Evolutionary conservation across 2,329 filamentous ascomycete species (phyloP), one percentile per base, ranked within the genome.

Genomic region (Byssothecium circinans): DNA sequence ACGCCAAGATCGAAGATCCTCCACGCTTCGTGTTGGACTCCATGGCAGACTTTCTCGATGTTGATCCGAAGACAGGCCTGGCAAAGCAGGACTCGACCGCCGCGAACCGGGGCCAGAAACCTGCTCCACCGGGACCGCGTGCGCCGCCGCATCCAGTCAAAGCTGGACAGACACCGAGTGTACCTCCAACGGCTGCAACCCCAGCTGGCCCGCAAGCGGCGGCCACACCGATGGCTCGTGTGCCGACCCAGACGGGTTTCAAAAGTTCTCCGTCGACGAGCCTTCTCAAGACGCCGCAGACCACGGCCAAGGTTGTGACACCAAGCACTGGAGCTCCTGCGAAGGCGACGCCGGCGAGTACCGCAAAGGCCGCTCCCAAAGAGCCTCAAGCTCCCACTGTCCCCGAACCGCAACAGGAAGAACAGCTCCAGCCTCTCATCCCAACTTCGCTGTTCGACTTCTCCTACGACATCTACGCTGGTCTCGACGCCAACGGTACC

Each of bases 11-110:
- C 30, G 78, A 75, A 4, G 74, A 85, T 60, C 77, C 81, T 25
- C 67, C 84, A 23, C 72, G 77, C n/a, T 86, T 78, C 60, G 75
- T 79, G 20, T 56, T 84, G 6, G 77, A 81, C 6, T 78, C 75
- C 34, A 73, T 81, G 52, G 75, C 75, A 12, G 74, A 73, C 12
- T 75, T 72, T 32, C 66, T 83, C n/a, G 76, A 81, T 39, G 65
- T 76, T 43, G 74, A 79, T 41, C 71, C 73, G 40, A 74, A 73
- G 54, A 70, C 65, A 27, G 74, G 74, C 47, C 58, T 64, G n/a
- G 47, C 61, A 2, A 71, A 64, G 50, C 43, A 50, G 2, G 64
- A 65, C 11, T 49, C 52, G 12, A 58, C 53, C 22, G 58, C 54
- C 45, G 44, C 58, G 19, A 64, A 58, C 37, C 62, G 57, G 14